These are phyloP conservation scores for Wallacemonas sp. DNA, from an alignment of 208 protist genomes.

Conservation along the genomic window DNA sequence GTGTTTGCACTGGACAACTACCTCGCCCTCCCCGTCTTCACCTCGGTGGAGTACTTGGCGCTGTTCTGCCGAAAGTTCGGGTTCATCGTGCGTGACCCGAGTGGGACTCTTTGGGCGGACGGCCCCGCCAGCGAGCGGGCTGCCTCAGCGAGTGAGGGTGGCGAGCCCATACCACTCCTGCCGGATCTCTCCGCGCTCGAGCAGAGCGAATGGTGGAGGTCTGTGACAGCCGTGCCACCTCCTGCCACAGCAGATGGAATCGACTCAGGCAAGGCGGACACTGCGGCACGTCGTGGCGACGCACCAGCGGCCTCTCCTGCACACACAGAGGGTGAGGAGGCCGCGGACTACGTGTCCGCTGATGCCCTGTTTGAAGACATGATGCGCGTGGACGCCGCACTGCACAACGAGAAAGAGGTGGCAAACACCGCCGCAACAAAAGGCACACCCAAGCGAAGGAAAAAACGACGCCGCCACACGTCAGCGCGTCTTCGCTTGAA, in stretches of 20 bases:
- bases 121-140: constrained; percentile 22
- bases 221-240: no score
- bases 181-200: constrained; percentile 33
- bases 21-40: constrained; percentile 89
- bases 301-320: no score
- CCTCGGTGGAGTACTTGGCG: constrained; percentile 65
- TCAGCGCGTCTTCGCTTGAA: background rate
- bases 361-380: constrained; percentile 26
- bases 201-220: constrained; percentile 60
- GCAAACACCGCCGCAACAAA: background rate
- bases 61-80: constrained; percentile 73
- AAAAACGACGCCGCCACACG: background rate
- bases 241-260: no score
- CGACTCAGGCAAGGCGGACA: no score
- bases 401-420: background rate
- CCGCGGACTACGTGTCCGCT: constrained; percentile 11
- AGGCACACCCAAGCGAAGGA: background rate
- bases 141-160: no score
- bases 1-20: constrained; percentile 85
- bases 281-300: no score
- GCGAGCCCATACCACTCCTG: constrained; percentile 25
- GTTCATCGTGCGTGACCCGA: constrained; percentile 76
- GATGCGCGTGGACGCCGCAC: constrained; percentile 1
- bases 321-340: background rate
- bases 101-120: constrained; percentile 72